Conservation (phyloP, 2,329 filamentous ascomycete species). For the Mariannaea sp. region DNA sequence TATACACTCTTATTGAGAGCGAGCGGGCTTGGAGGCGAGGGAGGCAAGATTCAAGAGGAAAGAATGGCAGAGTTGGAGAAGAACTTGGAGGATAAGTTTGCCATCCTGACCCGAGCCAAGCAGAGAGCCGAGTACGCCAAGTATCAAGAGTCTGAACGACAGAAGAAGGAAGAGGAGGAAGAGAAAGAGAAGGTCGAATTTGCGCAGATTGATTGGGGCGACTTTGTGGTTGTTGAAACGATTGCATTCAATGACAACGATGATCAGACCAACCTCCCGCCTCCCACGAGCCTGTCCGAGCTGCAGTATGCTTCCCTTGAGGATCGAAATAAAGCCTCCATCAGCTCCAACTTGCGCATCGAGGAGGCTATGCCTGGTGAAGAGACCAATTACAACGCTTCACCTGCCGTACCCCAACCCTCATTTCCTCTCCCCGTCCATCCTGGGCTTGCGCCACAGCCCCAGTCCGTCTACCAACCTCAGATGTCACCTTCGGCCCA, state of each 20-base stretch:
- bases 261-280: slow-evolving; percentile 82
- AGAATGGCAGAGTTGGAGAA: slow-evolving; percentile 73
- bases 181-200: slow-evolving; percentile 78
- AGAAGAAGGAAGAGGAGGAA: slow-evolving; percentile 85
- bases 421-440: slow-evolving; percentile 53
- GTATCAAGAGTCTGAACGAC: slow-evolving; percentile 81
- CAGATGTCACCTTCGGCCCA: slow-evolving; percentile 49
- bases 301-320: slow-evolving; percentile 93
- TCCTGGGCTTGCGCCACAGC: slow-evolving; percentile 48
- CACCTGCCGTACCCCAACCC: slow-evolving; percentile 42
- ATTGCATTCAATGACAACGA: slow-evolving; percentile 90
- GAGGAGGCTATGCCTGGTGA: slow-evolving; percentile 94
- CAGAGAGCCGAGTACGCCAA: slow-evolving; percentile 87
- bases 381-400: slow-evolving; percentile 62
- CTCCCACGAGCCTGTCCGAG: slow-evolving; percentile 87
- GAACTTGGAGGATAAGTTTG: slow-evolving; percentile 79
- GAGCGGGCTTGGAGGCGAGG: slow-evolving; percentile 67
- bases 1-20: slow-evolving; percentile 80
- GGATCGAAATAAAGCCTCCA: slow-evolving; percentile 89
- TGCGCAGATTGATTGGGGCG: slow-evolving; percentile 95
- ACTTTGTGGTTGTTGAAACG: slow-evolving; percentile 94
- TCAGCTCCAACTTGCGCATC: slow-evolving; percentile 80
- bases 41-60: slow-evolving; percentile 71
- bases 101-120: slow-evolving; percentile 79
- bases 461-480: slow-evolving; percentile 41